Evolutionary conservation across 495 filamentous ascomycete species (phyloP).

Genomic region (Neurospora cerealis): DNA sequence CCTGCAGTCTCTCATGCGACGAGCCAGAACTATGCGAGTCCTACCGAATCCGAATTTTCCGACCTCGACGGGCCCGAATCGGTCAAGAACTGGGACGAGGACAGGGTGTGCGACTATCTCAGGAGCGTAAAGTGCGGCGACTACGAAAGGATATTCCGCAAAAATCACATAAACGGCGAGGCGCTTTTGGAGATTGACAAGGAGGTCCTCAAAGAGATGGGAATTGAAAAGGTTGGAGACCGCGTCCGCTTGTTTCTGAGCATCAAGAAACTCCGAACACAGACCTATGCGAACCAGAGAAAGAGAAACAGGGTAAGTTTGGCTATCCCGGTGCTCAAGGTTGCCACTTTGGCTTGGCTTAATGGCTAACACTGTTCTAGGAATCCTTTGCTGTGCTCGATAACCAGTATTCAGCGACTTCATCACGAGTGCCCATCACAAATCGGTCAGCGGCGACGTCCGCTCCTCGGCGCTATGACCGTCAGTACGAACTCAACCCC

Average conservation of each 20-base stretch:
- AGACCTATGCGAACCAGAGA: conserved; percentile 71
- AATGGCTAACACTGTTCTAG: conserved; percentile 26
- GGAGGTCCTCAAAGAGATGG: conserved; percentile 92
- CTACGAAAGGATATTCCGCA: conserved; percentile 84
- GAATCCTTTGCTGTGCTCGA: conserved; percentile 66
- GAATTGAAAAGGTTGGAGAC: conserved; percentile 95
- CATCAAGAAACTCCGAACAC: conserved; percentile 86
- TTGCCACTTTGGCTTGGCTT: conserved; percentile 11
- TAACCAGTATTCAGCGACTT: conserved; percentile 52
- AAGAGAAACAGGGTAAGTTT: conserved; percentile 74
- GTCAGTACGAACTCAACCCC: conserved; percentile 44
- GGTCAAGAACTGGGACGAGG: conserved; percentile 80
- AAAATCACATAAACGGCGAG: conserved; percentile 93
- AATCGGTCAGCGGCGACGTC: conserved; percentile 36
- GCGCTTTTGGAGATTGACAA: conserved; percentile 96
- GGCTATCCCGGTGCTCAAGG: conserved; percentile 18
- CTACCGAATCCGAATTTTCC: conserved; percentile 94
- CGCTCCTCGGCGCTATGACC: conserved; percentile 53
- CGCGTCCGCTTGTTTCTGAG: conserved; percentile 86
- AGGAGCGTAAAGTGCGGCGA: conserved; percentile 82
- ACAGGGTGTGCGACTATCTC: conserved; percentile 81
- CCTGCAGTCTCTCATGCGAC: conserved; percentile 42
- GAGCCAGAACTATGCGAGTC: conserved; percentile 66
- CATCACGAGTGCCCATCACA: conserved; percentile 45
- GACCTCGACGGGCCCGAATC: conserved; percentile 48